A percentile compares a stretch with the other conserved stretches of the same genome.
phyloP scores from a whole-genome alignment of 331 rosid species.

The Pyrus hybrid region DNA sequence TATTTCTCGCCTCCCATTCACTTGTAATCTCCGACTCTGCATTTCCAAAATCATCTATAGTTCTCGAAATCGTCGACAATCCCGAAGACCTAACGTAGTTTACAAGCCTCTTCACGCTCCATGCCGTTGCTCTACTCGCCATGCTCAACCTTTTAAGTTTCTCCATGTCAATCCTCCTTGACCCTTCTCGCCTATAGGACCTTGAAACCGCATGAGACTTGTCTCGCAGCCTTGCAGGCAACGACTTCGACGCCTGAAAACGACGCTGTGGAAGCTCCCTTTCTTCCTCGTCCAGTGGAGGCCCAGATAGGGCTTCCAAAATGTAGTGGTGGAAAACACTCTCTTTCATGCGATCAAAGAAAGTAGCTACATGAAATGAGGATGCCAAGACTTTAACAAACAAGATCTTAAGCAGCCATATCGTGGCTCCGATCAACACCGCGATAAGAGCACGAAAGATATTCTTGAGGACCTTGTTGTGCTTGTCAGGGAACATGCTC shows the following conservation, averaged over 20 bases:
- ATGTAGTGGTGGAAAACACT: constrained; percentile 42
- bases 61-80: constrained; percentile 33
- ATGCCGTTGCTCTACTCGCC: constrained; percentile 28
- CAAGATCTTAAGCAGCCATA: constrained; percentile 39
- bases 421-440: constrained; percentile 33
- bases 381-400: constrained; percentile 41
- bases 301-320: constrained; percentile 41
- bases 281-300: constrained; percentile 31
- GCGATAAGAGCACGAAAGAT: constrained; percentile 33
- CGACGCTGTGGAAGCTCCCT: constrained; percentile 9
- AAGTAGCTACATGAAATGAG: constrained; percentile 44
- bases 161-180: constrained; percentile 36
- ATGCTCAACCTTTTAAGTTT: constrained; percentile 32
- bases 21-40: constrained; percentile 42
- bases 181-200: background rate
- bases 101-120: constrained; percentile 34
- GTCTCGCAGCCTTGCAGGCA: constrained; percentile 28
- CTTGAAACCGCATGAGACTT: background rate
- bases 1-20: constrained; percentile 39
- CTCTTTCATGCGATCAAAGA: constrained; percentile 48
- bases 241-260: constrained; percentile 18
- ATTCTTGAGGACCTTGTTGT: constrained; percentile 20
- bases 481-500: constrained; percentile 38
- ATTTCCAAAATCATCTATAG: constrained; percentile 33
- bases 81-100: constrained; percentile 32